Evolutionary conservation across 805 yeast species (phyloP), one percentile per base, ranked within the genome.

Genomic region (Kuraishia cidri): DNA sequence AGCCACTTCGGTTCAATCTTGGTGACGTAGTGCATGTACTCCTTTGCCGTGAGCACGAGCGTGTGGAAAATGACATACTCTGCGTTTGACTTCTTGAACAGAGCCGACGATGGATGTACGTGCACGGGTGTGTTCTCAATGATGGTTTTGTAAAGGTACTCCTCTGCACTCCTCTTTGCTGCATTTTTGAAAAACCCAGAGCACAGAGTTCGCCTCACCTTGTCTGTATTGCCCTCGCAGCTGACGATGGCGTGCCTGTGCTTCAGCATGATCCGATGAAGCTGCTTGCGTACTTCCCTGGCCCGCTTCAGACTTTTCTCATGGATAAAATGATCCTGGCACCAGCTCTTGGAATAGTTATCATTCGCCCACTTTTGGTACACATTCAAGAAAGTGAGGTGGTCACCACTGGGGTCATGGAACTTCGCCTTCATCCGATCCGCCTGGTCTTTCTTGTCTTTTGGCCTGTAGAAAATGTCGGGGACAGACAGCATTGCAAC

Each of bases 401-500:
- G 97, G 49, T 92, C 92, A 1, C 94, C 94, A 42, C 69, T 71
- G 4, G 79, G 75, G 46, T 79, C 78, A 40, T 80, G 76, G 50
- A 92, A 86, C 30, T 75, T 62, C 21, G 76, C 79, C 44, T 84
- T 80, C 37, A 76, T 74, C 41, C 70, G 73, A 47, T 88, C 96
- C 0, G 96, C 95, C 25, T 18, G 30, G 27, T 71, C 72, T 43
- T 75, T 78, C 44, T 79, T 75, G 30, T 79, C 88, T 45, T 75
- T 79, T 1, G 97, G 97, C 37, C 97, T 60, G 51, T 72, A 77
- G 49, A 85, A 90, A 1, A 77, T 68, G 8, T 81, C 77, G 29
- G 84, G 92, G 4, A 88, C 95, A 0, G 95, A 82, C 1, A 92
- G 65, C 95, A 92, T 86, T 1, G 97, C 78, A 22, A 90, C 81